A percentile compares a stretch with the other conserved stretches of the same genome.
These are phyloP conservation scores for Globisporangium rhizosaccharum DNA, from an alignment of 352 stramenopile species.

Conservation along the genomic window DNA sequence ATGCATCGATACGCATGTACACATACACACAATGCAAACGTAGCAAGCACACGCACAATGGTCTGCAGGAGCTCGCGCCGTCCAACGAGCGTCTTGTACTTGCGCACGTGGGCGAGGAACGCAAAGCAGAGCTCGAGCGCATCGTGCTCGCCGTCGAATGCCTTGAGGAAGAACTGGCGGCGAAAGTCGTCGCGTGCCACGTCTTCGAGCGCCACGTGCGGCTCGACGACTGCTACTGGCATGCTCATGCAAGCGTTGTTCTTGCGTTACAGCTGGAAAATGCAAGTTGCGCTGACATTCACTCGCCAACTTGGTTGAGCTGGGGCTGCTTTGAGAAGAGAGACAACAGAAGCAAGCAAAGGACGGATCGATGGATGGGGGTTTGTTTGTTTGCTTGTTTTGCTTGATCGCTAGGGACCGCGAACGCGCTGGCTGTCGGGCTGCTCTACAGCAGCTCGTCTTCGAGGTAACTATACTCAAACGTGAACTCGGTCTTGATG, in stretches of 20 bases:
- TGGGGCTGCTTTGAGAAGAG: no score
- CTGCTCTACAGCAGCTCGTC: slow-evolving; percentile 64
- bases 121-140: slow-evolving; percentile 50
- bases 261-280: not conserved
- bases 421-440: not conserved
- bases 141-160: slow-evolving; percentile 48
- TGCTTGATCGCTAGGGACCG: not conserved
- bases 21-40: not conserved
- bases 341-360: not conserved
- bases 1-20: no score
- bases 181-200: slow-evolving; percentile 52
- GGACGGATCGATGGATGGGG: no score
- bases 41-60: slow-evolving; percentile 20
- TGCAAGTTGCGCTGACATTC: not conserved
- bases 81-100: slow-evolving; percentile 53
- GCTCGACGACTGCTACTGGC: not conserved
- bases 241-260: no score
- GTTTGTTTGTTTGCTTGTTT: not conserved
- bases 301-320: not conserved
- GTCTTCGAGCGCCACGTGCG: slow-evolving; percentile 43
- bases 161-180: slow-evolving; percentile 49
- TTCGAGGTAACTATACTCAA: slow-evolving; percentile 98
- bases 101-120: slow-evolving; percentile 48
- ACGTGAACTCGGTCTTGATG: slow-evolving; percentile 99
- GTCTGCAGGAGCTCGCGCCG: slow-evolving; percentile 34